Base-by-base conservation (phyloP, 2,329 filamentous ascomycete genomes). In the Paraconiothyrium brasiliense region DNA sequence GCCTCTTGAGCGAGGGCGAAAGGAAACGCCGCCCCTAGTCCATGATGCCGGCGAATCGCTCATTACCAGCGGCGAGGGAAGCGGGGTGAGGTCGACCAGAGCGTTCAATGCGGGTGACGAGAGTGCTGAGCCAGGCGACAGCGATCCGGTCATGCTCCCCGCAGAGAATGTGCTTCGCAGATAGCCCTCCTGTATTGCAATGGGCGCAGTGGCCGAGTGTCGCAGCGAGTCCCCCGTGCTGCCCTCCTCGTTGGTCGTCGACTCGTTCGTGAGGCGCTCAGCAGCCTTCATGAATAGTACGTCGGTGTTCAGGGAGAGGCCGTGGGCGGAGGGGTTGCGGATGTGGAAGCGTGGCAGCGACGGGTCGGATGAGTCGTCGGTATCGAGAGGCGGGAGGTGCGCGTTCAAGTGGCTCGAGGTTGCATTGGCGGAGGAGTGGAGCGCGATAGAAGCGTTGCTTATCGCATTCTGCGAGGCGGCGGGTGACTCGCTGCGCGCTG, bases 31-130 rank as follows among this genome's bases (percentile, higher is more conserved):
- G 47, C 75, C 73, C 43, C 76, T 72, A 58, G 73, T 75, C 82
- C 82, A 84, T 65, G 79, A 76, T 16, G 75, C 75, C 5, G 81
- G 78, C 37, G 79, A 80, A 60, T 80, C 79, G 63, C 71, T 72
- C 62, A 81, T 77, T 9, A 77, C 70, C 67, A 84, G 72, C 32
- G 83, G 83, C 13, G 83, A 84, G 6, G 83, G 83, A n/a, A 85
- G 75, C 41, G 83, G 83, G n/a, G 83, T 85, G 56, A 85, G 77
- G 67, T 85, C 83, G 48, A 78, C 69, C 71, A 85, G 79, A 13
- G 83, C 80, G 60, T 80, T 79, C 24, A 85, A 76, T 30, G 80
- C 81, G 27, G 83, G 83, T 59, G 82, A 84, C 30, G 81, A 79
- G 24, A 84, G 73, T 37, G 78, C 78, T 11, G 82, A 82, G 47